A percentile compares a stretch with the other conserved stretches of the same genome.
Evolutionary conservation across 805 yeast species (phyloP).

Genomic region (Blastobotrys mokoenaii): DNA sequence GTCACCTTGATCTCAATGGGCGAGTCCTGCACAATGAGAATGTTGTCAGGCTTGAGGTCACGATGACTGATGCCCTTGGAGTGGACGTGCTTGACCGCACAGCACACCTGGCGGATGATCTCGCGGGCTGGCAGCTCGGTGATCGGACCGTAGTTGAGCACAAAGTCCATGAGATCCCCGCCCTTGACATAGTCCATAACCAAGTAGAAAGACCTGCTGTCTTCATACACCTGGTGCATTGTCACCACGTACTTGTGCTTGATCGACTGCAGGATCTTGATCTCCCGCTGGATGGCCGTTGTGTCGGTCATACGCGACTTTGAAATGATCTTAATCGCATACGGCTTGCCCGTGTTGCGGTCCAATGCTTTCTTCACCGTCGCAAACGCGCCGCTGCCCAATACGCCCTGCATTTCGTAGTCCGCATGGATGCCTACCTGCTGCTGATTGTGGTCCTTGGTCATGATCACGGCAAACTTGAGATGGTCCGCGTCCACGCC

Average conservation of each 20-base stretch:
- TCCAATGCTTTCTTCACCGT: constrained; percentile 88
- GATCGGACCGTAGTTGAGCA: constrained; percentile 77
- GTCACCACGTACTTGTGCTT: constrained; percentile 82
- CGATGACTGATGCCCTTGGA: constrained; percentile 88
- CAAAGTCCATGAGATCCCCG: constrained; percentile 97
- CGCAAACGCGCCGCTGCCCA: constrained; percentile 98
- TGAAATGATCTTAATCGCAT: constrained; percentile 84
- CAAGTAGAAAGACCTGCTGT: constrained; percentile 66
- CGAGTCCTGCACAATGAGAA: constrained; percentile 79
- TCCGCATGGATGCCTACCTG: constrained; percentile 52
- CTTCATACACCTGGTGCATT: constrained; percentile 79
- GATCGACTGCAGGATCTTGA: constrained; percentile 66
- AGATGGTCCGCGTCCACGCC: constrained; percentile 69
- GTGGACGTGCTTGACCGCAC: constrained; percentile 84
- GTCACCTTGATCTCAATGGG: constrained; percentile 90
- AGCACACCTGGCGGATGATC: constrained; percentile 72
- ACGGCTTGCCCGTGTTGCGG: constrained; percentile 73
- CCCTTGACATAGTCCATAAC: constrained; percentile 96
- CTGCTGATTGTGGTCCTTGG: constrained; percentile 21
- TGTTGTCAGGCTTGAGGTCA: constrained; percentile 94
- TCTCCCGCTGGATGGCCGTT: constrained; percentile 78
- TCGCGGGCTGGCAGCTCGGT: constrained; percentile 88
- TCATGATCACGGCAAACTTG: constrained; percentile 39
- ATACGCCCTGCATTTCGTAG: constrained; percentile 70
- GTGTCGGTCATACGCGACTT: constrained; percentile 68